phyloP scores from a whole-genome alignment of 208 protist genomes.

The Phytomonas francai region DNA sequence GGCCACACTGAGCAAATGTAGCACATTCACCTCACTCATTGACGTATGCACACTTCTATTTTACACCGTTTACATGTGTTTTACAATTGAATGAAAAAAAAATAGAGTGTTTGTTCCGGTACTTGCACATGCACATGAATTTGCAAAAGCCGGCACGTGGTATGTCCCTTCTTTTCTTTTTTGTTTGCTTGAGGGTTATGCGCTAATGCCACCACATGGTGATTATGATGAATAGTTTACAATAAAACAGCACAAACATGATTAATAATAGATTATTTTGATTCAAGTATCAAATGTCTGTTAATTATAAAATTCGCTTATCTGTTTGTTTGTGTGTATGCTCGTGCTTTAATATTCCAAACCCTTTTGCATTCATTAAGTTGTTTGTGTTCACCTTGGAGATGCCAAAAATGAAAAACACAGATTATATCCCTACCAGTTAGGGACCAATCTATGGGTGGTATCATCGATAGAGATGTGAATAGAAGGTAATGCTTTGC shows the following conservation, averaged over 20 bases:
- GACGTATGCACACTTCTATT: not conserved
- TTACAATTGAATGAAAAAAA: not conserved
- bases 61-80: not conserved
- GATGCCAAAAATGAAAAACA: no score
- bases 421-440: no score
- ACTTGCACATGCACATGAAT: not conserved
- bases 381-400: not conserved
- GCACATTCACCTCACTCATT: constrained; percentile 32
- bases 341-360: not conserved
- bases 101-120: no score
- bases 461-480: no score
- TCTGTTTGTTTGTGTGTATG: constrained; percentile 6
- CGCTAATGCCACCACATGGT: no score
- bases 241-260: no score
- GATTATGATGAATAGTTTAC: no score
- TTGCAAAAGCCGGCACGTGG: not conserved
- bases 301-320: not conserved
- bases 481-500: no score
- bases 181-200: no score
- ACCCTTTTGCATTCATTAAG: not conserved
- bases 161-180: not conserved
- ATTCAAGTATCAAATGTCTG: not conserved
- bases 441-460: no score
- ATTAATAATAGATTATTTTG: no score
- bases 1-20: constrained; percentile 63